These are phyloP conservation scores for Tuber borchii DNA, from an alignment of 495 filamentous ascomycete genomes.

Conservation along the genomic window DNA sequence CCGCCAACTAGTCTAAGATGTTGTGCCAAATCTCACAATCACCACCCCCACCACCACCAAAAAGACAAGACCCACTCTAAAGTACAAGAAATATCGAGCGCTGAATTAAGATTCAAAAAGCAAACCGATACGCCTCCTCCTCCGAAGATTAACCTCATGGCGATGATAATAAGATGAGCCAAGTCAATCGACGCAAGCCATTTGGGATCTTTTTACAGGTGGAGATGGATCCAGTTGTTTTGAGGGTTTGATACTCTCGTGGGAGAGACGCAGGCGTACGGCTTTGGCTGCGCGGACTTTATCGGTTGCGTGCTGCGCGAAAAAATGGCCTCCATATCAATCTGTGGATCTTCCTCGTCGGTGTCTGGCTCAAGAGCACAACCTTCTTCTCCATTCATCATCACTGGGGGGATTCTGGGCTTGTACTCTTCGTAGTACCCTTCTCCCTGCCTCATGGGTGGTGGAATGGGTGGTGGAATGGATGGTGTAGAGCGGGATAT, in stretches of 20 bases:
- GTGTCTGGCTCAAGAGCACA: background rate
- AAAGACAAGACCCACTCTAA: background rate
- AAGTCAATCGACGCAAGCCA: background rate
- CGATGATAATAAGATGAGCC: background rate
- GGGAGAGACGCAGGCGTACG: conserved; percentile 14
- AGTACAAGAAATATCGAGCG: background rate
- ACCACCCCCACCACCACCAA: background rate
- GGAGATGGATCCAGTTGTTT: conserved; percentile 12
- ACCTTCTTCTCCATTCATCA: background rate
- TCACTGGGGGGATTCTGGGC: background rate
- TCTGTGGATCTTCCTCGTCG: background rate
- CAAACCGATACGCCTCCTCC: background rate
- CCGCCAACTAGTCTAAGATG: background rate
- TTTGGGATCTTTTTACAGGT: background rate
- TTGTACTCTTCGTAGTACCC: background rate
- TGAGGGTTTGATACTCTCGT: conserved; percentile 12
- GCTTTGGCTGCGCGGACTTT: background rate
- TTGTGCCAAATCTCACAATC: conserved; percentile 2
- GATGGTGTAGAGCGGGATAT: background rate
- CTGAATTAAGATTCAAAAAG: background rate
- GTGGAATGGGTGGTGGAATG: background rate
- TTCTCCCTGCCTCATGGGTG: background rate
- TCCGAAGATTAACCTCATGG: background rate
- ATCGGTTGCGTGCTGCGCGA: background rate
- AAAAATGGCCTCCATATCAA: background rate